Base-by-base conservation (phyloP, 208 protist species). In the Trypanosoma theileri region DNA sequence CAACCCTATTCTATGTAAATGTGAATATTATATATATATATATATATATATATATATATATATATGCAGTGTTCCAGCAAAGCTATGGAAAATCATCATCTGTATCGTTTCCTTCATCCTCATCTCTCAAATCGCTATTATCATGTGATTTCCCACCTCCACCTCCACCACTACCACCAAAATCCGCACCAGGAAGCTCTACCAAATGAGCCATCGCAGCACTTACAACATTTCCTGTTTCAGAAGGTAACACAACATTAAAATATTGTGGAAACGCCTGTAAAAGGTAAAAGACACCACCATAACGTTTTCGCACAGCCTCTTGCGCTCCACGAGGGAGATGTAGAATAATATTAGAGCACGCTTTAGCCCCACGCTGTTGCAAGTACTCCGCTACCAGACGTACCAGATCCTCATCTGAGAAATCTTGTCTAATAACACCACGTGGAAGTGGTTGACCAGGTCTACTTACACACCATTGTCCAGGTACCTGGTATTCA, bases 291-390 rank as follows among this genome's bases (percentile, higher is more conserved):
- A 88, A 95, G 22, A 94, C 57, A 26, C 86, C 85, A 31, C 88
- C 87, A 66, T 94, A 81, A 17, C 82, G 78, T 68, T 88, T 89
- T 21, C 79, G 72, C 24, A 96, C 60, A 4, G 76, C 66, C 17
- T 93, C 86, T 57, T 91, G 87, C n/a, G 92, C 92, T 1, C 89
- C 89, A 48, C 80, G 76, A 40, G 92, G 89, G 0, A 94, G 45
- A 64, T 93, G 77, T 2, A 92, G 54, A 67, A 81, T 78, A 22
- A 96, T 73, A 31, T 21, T 69, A 16, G 75, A 71, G 53, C 80
- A 79, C 21, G 80, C 28, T 16, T 75, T 67, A 9, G 75, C 54
- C 9, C 84, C 79, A 35, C 74, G 71, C 46, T 75, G 64, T 64
- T 94, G 89, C 50, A 95, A 59, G 52, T 81, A 83, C 69, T 91